Percentiles rank a stretch among this genome's conserved stretches.
phyloP scores from a whole-genome alignment of 176 grass and related monocot genomes.

The Oryza nivara region DNA sequence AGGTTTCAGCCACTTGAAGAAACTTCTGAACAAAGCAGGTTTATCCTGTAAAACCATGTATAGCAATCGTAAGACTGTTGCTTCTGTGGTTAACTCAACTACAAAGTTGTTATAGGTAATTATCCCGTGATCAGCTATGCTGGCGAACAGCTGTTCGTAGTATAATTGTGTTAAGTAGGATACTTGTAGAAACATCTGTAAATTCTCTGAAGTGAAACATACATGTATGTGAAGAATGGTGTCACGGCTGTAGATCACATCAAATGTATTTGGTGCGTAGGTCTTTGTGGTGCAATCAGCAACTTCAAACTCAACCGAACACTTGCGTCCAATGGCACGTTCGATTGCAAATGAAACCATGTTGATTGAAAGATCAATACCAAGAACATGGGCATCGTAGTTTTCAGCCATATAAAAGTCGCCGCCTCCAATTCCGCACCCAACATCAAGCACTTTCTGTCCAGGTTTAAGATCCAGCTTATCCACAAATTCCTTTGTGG shows the following conservation, averaged over 20 bases:
- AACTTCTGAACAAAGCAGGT: conserved; percentile 74
- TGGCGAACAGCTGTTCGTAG: background rate
- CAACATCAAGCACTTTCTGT: conserved; percentile 95
- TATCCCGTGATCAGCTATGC: background rate
- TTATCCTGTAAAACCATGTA: conserved; percentile 70
- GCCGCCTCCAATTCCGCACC: conserved; percentile 92
- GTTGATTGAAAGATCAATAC: conserved; percentile 97
- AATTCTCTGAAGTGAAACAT: conserved; percentile 7
- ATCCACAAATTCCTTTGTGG: conserved; percentile 94
- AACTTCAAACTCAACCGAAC: conserved; percentile 95
- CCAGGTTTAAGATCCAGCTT: conserved; percentile 84
- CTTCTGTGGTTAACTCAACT: background rate
- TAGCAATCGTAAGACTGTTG: conserved; percentile 14
- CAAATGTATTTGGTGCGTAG: conserved; percentile 76
- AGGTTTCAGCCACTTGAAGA: conserved; percentile 95
- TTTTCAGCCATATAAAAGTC: conserved; percentile 98
- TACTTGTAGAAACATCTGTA: background rate
- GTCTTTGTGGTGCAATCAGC: conserved; percentile 89
- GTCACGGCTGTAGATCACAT: conserved; percentile 95
- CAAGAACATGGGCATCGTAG: conserved; percentile 85
- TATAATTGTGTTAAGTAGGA: background rate
- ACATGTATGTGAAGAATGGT: conserved; percentile 98
- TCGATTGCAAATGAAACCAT: conserved; percentile 98
- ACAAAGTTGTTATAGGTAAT: background rate
- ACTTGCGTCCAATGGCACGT: conserved; percentile 83